These are phyloP conservation scores for Ophiostoma ips DNA, from an alignment of 2,329 filamentous ascomycete species.

Conservation along the genomic window DNA sequence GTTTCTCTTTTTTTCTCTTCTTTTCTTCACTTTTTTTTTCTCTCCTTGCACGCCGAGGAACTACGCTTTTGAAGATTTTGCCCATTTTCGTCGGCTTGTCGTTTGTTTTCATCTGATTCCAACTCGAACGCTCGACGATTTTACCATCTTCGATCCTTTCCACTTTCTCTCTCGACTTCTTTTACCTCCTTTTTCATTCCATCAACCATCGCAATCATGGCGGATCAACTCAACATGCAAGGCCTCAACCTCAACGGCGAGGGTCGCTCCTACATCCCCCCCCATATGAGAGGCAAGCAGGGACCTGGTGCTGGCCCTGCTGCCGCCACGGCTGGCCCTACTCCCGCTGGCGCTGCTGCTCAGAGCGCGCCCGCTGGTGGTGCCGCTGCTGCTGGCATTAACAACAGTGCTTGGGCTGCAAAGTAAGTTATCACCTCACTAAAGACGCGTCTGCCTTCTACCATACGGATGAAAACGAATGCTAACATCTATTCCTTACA, in stretches of 20 bases:
- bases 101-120: background rate
- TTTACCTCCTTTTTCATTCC: too few relatives aligned
- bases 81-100: background rate
- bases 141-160: too few relatives aligned
- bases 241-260: slow-evolving; percentile 47
- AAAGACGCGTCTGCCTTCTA: background rate
- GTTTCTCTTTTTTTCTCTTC: slow-evolving; percentile 14
- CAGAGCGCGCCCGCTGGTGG: background rate
- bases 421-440: slow-evolving; percentile 21
- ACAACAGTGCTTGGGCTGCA: slow-evolving; percentile 52
- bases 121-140: background rate
- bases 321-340: slow-evolving; percentile 12
- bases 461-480: too few relatives aligned
- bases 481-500: slow-evolving; percentile 3
- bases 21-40: slow-evolving; percentile 7
- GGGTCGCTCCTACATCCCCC: slow-evolving; percentile 62
- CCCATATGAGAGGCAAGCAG: slow-evolving; percentile 58
- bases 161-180: too few relatives aligned
- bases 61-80: background rate
- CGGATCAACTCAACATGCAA: slow-evolving; percentile 73
- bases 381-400: slow-evolving; percentile 28
- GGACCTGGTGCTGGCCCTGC: slow-evolving; percentile 9
- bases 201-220: slow-evolving; percentile 42
- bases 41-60: background rate
- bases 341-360: slow-evolving; percentile 3